These are phyloP conservation scores for Candida orba DNA, from an alignment of 805 yeast genomes.

Conservation along the genomic window DNA sequence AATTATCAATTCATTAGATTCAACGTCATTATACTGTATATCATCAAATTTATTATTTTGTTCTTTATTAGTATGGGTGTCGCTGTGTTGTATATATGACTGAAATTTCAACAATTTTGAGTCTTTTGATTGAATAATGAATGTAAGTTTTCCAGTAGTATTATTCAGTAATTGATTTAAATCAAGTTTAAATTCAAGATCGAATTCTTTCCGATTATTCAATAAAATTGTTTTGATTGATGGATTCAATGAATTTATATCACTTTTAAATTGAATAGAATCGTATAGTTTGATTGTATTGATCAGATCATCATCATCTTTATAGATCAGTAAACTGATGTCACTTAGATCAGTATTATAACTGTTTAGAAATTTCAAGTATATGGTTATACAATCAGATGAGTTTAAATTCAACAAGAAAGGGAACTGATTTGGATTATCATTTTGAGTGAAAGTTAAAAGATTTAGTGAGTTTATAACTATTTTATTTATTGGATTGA, in stretches of 20 bases:
- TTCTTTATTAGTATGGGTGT: too few species aligned
- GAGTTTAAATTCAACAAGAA: conserved; percentile 5
- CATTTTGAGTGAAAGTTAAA: conserved; percentile 10
- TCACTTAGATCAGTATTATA: not conserved
- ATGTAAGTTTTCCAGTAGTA: not conserved
- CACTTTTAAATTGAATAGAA: too few species aligned
- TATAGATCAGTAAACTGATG: not conserved
- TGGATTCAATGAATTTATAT: too few species aligned
- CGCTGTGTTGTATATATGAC: not conserved
- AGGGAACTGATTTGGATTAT: conserved; percentile 4
- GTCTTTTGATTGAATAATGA: not conserved
- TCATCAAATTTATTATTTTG: not conserved
- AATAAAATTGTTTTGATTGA: too few species aligned
- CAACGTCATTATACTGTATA: not conserved
- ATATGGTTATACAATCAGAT: conserved; percentile 1
- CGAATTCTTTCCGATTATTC: not conserved
- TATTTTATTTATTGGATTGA: not conserved
- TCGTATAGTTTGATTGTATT: not conserved
- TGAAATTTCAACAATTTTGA: not conserved
- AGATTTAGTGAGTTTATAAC: not conserved
- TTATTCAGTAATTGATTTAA: not conserved
- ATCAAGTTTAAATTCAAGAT: not conserved
- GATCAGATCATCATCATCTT: not conserved
- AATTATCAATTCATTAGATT: not conserved
- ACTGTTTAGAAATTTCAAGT: not conserved